Evolutionary conservation across 2,329 filamentous ascomycete genomes (phyloP).

Genomic region (Furcasterigmium sp.): DNA sequence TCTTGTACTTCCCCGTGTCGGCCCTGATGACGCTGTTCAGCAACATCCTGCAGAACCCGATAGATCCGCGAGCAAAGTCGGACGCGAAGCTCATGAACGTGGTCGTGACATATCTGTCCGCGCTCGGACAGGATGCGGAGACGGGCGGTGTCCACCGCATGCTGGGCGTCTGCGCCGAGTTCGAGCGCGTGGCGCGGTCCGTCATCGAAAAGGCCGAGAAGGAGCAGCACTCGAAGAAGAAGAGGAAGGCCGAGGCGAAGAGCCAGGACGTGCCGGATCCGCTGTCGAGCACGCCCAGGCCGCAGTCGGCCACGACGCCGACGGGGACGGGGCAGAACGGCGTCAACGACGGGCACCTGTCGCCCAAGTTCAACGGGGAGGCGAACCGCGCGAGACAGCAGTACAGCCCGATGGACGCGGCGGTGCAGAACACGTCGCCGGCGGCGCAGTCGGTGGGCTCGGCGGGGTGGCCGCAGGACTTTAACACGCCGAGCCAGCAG

Average conservation of each 20-base stretch:
- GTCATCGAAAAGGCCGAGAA: constrained; percentile 90
- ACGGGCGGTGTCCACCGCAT: constrained; percentile 90
- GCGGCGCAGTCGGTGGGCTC: constrained; percentile 34
- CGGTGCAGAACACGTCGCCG: constrained; percentile 37
- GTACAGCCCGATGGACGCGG: constrained; percentile 31
- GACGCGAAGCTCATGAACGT: constrained; percentile 89
- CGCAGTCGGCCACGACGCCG: constrained; percentile 19
- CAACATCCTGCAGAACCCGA: constrained; percentile 92
- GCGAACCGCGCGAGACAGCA: constrained; percentile 9
- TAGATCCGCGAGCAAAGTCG: constrained; percentile 80
- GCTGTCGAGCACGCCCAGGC: constrained; percentile 21
- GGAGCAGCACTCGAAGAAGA: constrained; percentile 72
- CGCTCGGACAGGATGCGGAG: constrained; percentile 82
- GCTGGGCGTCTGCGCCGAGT: constrained; percentile 91
- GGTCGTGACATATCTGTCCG: constrained; percentile 87
- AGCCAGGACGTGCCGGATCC: constrained; percentile 27
- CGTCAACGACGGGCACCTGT: constrained; percentile 9
- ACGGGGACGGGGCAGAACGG: constrained; percentile 15
- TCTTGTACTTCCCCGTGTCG: constrained; percentile 94
- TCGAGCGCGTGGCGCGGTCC: constrained; percentile 86
- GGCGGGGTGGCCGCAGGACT: constrained; percentile 43
- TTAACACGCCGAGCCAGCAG: constrained; percentile 22
- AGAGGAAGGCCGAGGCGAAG: constrained; percentile 67
- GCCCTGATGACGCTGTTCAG: constrained; percentile 92
- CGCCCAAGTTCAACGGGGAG: constrained; percentile 13